Percentiles rank a stretch among this genome's conserved stretches.
These are phyloP conservation scores for Salix brachista DNA, from an alignment of 345 rosid species.

Conservation along the genomic window DNA sequence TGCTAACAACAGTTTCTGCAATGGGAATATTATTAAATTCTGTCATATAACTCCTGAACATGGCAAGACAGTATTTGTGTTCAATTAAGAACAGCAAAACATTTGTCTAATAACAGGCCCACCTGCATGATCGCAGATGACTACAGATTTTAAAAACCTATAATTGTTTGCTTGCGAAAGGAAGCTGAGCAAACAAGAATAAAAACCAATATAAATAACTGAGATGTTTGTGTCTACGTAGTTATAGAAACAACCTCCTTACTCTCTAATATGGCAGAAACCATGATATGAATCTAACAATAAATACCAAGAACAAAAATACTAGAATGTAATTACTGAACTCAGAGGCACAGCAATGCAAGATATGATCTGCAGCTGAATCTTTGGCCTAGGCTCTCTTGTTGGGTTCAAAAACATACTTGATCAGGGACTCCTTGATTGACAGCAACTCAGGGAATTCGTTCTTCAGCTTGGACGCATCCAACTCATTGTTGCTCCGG, in stretches of 20 bases:
- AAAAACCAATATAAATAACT: neutral
- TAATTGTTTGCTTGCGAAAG: neutral
- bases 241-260: neutral
- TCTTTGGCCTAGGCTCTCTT: slow-evolving; percentile 35
- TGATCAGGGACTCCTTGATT: slow-evolving; percentile 63
- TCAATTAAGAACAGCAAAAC: neutral
- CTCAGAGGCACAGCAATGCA: neutral
- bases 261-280: neutral
- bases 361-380: neutral
- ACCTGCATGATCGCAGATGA: neutral
- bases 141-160: neutral
- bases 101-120: neutral
- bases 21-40: neutral
- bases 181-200: neutral
- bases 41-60: neutral
- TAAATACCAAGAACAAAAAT: neutral
- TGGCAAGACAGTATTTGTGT: neutral
- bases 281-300: neutral
- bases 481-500: slow-evolving; percentile 76
- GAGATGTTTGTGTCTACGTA: neutral
- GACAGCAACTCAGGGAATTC: slow-evolving; percentile 67
- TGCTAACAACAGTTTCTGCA: too few species aligned
- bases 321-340: neutral
- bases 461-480: slow-evolving; percentile 59
- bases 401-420: slow-evolving; percentile 71